A percentile compares a stretch with the other conserved stretches of the same genome.
These are phyloP conservation scores for Daldinia bambusicola DNA, from an alignment of 495 filamentous ascomycete species.

Conservation along the genomic window DNA sequence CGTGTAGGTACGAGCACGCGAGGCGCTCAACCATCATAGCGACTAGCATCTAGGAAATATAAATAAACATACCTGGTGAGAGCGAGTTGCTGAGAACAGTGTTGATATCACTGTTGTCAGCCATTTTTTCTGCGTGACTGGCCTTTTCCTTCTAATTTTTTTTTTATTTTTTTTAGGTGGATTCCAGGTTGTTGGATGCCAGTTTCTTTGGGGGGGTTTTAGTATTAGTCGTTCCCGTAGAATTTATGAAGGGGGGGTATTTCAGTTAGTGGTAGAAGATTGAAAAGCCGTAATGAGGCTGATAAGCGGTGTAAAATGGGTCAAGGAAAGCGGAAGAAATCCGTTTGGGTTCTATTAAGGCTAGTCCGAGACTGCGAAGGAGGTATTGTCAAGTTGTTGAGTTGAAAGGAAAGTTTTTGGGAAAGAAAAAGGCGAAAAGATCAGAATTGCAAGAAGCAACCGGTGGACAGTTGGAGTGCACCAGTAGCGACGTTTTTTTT, in stretches of 20 bases:
- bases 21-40: constrained; percentile 13
- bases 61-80: constrained; percentile 75
- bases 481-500: constrained; percentile 43
- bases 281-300: constrained; percentile 14
- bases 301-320: constrained; percentile 8
- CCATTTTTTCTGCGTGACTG: constrained; percentile 51
- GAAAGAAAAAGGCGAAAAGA: constrained; percentile 33
- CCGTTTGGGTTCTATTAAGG: constrained; percentile 8
- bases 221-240: constrained; percentile 17
- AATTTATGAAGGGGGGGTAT: constrained; percentile 45
- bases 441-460: constrained; percentile 44
- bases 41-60: neutral
- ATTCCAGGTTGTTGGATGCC: constrained; percentile 35
- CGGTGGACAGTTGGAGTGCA: constrained; percentile 41
- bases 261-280: constrained; percentile 17
- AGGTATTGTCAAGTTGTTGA: constrained; percentile 34
- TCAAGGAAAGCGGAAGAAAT: constrained; percentile 16
- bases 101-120: constrained; percentile 63
- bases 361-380: constrained; percentile 34
- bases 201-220: constrained; percentile 5
- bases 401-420: constrained; percentile 37
- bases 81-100: constrained; percentile 89
- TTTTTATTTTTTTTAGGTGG: constrained; percentile 42
- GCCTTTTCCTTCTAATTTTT: constrained; percentile 31
- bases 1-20: constrained; percentile 40